Percentiles rank a stretch among this genome's conserved stretches.
Conservation (phyloP, 345 rosid species). For the Ricinus communis region DNA sequence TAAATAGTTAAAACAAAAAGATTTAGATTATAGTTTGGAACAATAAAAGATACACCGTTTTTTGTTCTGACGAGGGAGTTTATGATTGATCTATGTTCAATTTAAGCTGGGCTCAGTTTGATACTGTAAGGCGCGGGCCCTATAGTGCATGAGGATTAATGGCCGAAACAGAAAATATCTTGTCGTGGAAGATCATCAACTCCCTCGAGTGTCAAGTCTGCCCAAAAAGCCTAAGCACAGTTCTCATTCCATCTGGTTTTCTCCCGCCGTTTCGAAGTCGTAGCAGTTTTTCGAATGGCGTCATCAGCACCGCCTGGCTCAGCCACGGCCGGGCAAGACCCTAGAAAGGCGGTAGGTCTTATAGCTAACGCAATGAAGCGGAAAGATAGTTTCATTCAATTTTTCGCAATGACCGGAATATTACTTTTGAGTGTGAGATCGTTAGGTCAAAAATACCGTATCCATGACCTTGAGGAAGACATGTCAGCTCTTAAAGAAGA, state of each 20-base stretch:
- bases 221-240: too few species aligned
- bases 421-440: conserved; percentile 76
- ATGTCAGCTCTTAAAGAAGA: conserved; percentile 61
- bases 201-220: too few species aligned
- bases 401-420: conserved; percentile 75
- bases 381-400: conserved; percentile 68
- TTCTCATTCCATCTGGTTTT: neutral
- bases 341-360: conserved; percentile 40
- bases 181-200: too few species aligned
- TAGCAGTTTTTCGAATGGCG: conserved; percentile 2
- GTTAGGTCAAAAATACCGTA: conserved; percentile 80
- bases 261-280: neutral
- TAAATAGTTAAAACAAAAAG: too few species aligned
- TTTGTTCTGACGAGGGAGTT: too few species aligned
- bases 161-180: too few species aligned
- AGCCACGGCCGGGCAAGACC: neutral
- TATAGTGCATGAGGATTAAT: too few species aligned
- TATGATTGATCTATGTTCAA: too few species aligned
- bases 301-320: conserved; percentile 16
- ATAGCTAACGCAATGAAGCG: conserved; percentile 52
- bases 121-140: too few species aligned
- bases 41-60: too few species aligned
- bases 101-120: too few species aligned
- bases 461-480: conserved; percentile 73
- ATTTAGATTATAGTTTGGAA: too few species aligned